phyloP scores from a whole-genome alignment of 2,329 filamentous ascomycete genomes.

The Apiospora arundinis region DNA sequence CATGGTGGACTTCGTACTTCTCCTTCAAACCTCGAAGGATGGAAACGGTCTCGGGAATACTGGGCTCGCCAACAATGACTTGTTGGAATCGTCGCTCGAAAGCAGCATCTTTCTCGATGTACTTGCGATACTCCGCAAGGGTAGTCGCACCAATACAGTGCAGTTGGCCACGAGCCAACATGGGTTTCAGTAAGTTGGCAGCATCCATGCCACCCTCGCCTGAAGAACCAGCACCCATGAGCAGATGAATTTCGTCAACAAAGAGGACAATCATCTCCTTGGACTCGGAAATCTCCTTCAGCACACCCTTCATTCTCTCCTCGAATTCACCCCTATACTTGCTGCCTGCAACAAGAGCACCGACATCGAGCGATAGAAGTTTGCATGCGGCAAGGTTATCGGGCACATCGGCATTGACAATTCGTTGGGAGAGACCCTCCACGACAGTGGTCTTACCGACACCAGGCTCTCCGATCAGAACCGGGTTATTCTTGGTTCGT shows the following conservation, averaged over 20 bases:
- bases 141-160: conserved; percentile 99
- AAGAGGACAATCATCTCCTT: conserved; percentile 98
- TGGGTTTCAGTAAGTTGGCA: conserved; percentile 95
- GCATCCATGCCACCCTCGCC: conserved; percentile 99
- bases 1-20: conserved; percentile 97
- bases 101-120: conserved; percentile 97
- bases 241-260: conserved; percentile 96
- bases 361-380: conserved; percentile 92
- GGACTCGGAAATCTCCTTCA: conserved; percentile 94
- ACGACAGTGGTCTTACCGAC: conserved; percentile 98
- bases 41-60: conserved; percentile 87
- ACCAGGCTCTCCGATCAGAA: conserved; percentile 96
- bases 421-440: conserved; percentile 92
- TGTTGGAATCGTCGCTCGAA: conserved; percentile 99
- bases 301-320: conserved; percentile 97
- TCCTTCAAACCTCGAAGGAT: conserved; percentile 99
- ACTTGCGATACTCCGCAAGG: conserved; percentile 94
- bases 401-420: conserved; percentile 95
- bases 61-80: conserved; percentile 93
- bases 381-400: conserved; percentile 94
- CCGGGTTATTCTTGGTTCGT: conserved; percentile 98
- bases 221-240: conserved; percentile 95
- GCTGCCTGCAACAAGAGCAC: conserved; percentile 92
- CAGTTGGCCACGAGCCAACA: conserved; percentile 94
- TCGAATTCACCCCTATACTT: conserved; percentile 99